These are phyloP conservation scores for Euphorbia peplus DNA, from an alignment of 345 rosid genomes.

Conservation along the genomic window DNA sequence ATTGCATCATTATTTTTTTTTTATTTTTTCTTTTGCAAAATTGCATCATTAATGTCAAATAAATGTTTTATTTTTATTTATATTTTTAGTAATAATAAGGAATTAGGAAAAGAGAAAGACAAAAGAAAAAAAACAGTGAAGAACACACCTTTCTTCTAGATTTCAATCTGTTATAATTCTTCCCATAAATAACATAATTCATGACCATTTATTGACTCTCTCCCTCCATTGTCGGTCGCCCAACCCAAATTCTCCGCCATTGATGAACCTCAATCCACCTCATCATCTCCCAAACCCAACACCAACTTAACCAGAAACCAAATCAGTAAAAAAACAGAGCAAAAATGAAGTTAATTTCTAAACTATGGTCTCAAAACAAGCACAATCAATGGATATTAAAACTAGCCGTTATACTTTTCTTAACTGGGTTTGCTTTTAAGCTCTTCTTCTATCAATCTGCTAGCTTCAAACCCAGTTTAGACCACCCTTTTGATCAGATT, in stretches of 20 bases:
- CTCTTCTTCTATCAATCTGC: conserved; percentile 43
- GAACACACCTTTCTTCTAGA: not conserved
- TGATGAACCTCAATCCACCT: not conserved
- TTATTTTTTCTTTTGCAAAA: too few species aligned
- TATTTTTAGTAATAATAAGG: too few species aligned
- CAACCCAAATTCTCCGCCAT: not conserved
- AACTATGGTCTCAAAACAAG: conserved; percentile 33
- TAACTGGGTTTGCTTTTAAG: conserved; percentile 54
- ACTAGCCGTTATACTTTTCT: conserved; percentile 43
- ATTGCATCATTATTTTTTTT: too few species aligned
- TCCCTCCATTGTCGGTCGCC: conserved; percentile 15
- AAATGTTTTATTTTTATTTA: too few species aligned
- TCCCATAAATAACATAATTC: not conserved
- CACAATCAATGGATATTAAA: conserved; percentile 50
- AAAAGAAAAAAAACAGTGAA: not conserved
- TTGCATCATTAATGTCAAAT: too few species aligned
- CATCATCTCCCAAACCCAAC: conserved; percentile 4
- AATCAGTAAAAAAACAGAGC: not conserved
- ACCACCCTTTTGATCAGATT: conserved; percentile 21
- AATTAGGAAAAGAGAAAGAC: too few species aligned
- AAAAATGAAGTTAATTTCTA: conserved; percentile 55
- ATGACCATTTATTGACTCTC: not conserved
- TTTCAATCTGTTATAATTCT: not conserved
- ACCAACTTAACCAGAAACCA: not conserved
- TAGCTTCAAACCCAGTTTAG: conserved; percentile 32